Evolutionary conservation across 1,284 basidiomycete species (phyloP).

Genomic region (Ustilago loliicola): DNA sequence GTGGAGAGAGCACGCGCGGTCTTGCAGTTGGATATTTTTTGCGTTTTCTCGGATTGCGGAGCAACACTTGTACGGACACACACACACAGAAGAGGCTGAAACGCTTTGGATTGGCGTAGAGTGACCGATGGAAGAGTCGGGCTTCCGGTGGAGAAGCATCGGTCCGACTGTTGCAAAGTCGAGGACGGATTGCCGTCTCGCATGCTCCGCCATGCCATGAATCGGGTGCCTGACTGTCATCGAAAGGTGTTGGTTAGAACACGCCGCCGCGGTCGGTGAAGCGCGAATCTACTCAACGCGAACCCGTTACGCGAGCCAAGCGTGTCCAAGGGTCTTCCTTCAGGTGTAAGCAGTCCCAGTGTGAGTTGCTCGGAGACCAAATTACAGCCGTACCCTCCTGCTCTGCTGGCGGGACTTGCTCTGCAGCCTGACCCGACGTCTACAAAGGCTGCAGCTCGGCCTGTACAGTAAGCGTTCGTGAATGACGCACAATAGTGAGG

Average conservation of each 20-base stretch:
- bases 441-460: background rate
- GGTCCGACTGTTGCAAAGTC: background rate
- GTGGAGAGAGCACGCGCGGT: conserved; percentile 9
- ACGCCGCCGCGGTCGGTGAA: background rate
- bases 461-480: background rate
- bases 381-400: no score
- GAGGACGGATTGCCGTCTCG: background rate
- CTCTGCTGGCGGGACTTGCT: no score
- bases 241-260: conserved; percentile 18
- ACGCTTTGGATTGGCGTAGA: background rate
- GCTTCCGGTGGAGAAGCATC: background rate
- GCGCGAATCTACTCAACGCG: conserved; percentile 42
- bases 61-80: background rate
- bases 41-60: conserved; percentile 12
- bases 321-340: background rate
- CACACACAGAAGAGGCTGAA: background rate
- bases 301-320: conserved; percentile 29
- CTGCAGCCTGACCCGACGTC: no score
- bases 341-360: background rate
- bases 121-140: background rate
- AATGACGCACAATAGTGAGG: background rate
- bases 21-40: background rate
- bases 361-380: no score
- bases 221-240: background rate
- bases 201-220: background rate